These are phyloP conservation scores for Colletotrichum sp. DNA, from an alignment of 2,329 filamentous ascomycete genomes.

Conservation along the genomic window DNA sequence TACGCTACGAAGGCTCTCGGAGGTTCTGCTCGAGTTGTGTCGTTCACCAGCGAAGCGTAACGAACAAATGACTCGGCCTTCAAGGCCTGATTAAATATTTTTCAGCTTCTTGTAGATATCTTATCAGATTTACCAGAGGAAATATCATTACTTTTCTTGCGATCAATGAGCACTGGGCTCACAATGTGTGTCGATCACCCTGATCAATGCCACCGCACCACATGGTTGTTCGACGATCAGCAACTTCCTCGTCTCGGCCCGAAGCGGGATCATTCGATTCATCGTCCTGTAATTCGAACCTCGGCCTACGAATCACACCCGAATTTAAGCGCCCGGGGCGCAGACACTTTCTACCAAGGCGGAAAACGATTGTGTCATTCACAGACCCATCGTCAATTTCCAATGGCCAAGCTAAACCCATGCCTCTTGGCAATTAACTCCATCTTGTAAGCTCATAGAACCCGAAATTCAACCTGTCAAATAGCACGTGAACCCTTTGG, in stretches of 20 bases:
- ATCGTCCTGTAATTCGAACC: neutral
- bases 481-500: neutral
- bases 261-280: neutral
- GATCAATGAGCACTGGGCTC: neutral
- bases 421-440: neutral
- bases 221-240: neutral
- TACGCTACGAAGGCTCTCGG: constrained; percentile 44
- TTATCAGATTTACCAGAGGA: neutral
- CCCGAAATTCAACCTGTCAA: neutral
- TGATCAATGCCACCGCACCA: neutral
- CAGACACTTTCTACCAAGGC: neutral
- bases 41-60: neutral
- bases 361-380: neutral
- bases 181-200: neutral
- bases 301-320: neutral
- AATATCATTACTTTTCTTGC: neutral
- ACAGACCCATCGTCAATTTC: neutral
- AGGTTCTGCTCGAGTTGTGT: constrained; percentile 8
- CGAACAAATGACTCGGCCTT: neutral
- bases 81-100: neutral
- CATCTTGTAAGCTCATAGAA: neutral
- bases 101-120: neutral
- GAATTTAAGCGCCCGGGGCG: neutral
- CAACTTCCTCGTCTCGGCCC: neutral
- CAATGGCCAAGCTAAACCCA: neutral